Evolutionary conservation across 225 moss, liverwort and hornwort genomes (phyloP).

Genomic region (Physcomitrellopsis africana): DNA sequence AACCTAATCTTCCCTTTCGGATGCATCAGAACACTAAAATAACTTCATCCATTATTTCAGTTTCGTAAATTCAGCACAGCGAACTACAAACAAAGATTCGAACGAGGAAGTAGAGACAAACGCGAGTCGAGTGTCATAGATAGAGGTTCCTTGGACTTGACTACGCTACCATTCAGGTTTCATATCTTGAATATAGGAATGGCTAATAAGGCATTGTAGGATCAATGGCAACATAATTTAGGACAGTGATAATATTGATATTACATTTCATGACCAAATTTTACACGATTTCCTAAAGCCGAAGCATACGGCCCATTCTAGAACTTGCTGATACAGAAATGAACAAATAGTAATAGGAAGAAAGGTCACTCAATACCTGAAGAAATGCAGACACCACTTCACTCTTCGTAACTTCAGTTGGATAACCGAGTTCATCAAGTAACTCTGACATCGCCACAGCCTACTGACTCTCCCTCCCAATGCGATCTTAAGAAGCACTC

Average conservation of each 20-base stretch:
- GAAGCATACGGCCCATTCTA: neutral
- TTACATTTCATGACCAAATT: neutral
- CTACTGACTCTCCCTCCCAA: neutral
- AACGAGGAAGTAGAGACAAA: too few relatives aligned
- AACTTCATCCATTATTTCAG: too few relatives aligned
- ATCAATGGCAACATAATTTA: neutral
- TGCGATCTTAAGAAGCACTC: neutral
- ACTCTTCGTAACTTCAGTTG: slow-evolving; percentile 48
- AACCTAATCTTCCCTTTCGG: neutral
- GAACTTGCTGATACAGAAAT: neutral
- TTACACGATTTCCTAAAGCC: neutral
- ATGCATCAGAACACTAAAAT: too few relatives aligned
- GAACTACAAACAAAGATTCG: too few relatives aligned
- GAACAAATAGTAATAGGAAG: neutral
- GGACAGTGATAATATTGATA: too few relatives aligned
- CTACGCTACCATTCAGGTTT: slow-evolving; percentile 9
- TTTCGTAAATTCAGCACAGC: too few relatives aligned
- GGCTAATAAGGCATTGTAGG: neutral
- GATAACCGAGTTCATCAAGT: slow-evolving; percentile 39
- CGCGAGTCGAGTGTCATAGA: too few relatives aligned
- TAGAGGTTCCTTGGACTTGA: too few relatives aligned
- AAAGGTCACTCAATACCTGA: slow-evolving; percentile 30
- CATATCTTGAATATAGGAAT: neutral
- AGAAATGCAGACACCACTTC: slow-evolving; percentile 56
- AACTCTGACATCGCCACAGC: slow-evolving; percentile 39